Base-by-base conservation (phyloP, 2,329 filamentous ascomycete species). In the Ophiocordyceps sinensis region DNA sequence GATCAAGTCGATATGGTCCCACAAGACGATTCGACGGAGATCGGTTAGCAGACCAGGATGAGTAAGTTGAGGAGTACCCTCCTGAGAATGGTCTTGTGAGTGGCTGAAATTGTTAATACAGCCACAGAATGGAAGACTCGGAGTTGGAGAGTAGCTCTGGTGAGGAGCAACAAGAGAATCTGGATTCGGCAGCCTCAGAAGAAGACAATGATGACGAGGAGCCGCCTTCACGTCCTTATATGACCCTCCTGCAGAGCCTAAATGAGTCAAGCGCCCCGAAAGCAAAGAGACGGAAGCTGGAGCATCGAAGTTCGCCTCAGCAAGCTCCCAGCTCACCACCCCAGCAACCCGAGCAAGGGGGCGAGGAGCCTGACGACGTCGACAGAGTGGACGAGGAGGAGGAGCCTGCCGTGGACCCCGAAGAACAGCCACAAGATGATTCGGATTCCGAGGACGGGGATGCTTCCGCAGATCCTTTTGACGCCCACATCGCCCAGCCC, bases 401-500 rank as follows among this genome's bases (percentile, higher is more conserved):
- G 19, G 44, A 47, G 14, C 29, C 44, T 5, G 43, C 41, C 10
- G 35, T 40, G 6, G 46, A 40, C 5, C 19, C 42, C 3, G 56
- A 57, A 14, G 57, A 58, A 6, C 45, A 53, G 23, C 36, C 45
- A n/a, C 48, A 60, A 13, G 60, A 63, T 12, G 56, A 59, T 6
- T 59, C 55, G 0, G 59, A 65, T 10, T 70, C 70, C 17, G 66
- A 68, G 38, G 71, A 74, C 36, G 67, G 72, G 13, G 67, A 71
- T 38, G 67, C 76, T 47, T 57, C 64, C 26, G 62, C 60, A 2
- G 84, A 94, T 57, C 82, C 85, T 0, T 95, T 93, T 53, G 82
- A 91, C 47, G 63, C 67, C 8, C 89, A 95, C 60, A 94, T 93
- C 56, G 75, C 77, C 29, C 69, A 69, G 35, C 76, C 79, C 0